These are phyloP conservation scores for Discostella stelligeroides DNA, from an alignment of 108 stramenopile species.

Conservation along the genomic window DNA sequence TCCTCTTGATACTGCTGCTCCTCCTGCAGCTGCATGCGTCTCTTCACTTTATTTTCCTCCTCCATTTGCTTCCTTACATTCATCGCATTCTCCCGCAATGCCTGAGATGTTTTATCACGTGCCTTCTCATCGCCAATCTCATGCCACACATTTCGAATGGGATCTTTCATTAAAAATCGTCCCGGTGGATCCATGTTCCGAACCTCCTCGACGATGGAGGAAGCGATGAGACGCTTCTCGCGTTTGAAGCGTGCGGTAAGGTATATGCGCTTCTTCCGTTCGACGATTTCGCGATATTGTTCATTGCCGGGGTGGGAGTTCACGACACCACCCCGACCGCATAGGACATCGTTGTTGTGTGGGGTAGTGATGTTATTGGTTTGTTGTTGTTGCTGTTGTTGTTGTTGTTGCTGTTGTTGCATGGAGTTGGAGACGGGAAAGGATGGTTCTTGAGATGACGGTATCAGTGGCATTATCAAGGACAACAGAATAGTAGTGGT, in stretches of 20 bases:
- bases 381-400: no score
- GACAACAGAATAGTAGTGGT: no score
- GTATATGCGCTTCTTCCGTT: slow-evolving; percentile 75
- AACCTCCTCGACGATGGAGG: slow-evolving; percentile 69
- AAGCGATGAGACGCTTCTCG: slow-evolving; percentile 73
- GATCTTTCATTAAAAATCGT: slow-evolving; percentile 72
- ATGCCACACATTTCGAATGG: slow-evolving; percentile 57
- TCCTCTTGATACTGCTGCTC: no score
- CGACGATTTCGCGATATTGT: slow-evolving; percentile 63
- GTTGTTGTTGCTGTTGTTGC: no score
- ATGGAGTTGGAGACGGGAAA: no score
- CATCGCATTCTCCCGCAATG: slow-evolving; percentile 41
- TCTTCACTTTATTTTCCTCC: slow-evolving; percentile 37
- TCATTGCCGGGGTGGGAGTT: slow-evolving; percentile 57
- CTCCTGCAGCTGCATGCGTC: slow-evolving; percentile 27
- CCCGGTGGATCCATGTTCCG: slow-evolving; percentile 79
- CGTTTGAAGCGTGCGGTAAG: slow-evolving; percentile 47
- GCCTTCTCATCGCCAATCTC: slow-evolving; percentile 87
- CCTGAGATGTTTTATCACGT: slow-evolving; percentile 57
- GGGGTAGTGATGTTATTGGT: slow-evolving; percentile 38
- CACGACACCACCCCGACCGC: slow-evolving; percentile 52
- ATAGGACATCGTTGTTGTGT: slow-evolving; percentile 53
- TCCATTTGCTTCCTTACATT: slow-evolving; percentile 42
- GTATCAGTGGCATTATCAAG: no score
- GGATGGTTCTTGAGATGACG: no score